These are phyloP conservation scores for Lophiostoma macrostomum DNA, from an alignment of 495 filamentous ascomycete species.

Conservation along the genomic window DNA sequence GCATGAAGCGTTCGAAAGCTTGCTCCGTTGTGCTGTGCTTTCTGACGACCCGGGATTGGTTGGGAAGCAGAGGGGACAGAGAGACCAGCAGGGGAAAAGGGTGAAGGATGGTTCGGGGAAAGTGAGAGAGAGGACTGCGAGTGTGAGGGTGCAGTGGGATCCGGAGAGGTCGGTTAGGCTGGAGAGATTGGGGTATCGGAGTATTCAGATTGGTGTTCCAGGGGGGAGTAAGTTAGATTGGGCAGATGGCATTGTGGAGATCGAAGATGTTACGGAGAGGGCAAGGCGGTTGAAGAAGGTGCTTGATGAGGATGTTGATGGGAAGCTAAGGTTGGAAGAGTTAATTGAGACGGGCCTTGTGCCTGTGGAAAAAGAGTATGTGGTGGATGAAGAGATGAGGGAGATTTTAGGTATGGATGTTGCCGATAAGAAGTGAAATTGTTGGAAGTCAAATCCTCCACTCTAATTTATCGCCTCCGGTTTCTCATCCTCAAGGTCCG, in stretches of 20 bases:
- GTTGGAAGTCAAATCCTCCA: too few species aligned
- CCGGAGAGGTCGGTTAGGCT: conserved; percentile 52
- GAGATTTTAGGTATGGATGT: conserved; percentile 16
- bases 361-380: conserved; percentile 49
- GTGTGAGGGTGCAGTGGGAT: conserved; percentile 63
- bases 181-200: conserved; percentile 47
- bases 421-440: too few species aligned
- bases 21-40: conserved; percentile 14
- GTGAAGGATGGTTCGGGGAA: too few species aligned
- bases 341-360: conserved; percentile 44
- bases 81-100: conserved; percentile 29
- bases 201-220: conserved; percentile 61
- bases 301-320: conserved; percentile 42
- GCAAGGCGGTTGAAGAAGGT: conserved; percentile 48
- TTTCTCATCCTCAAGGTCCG: too few species aligned
- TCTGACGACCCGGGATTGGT: conserved; percentile 13
- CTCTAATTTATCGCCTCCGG: too few species aligned
- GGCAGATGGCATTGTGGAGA: conserved; percentile 51
- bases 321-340: conserved; percentile 32
- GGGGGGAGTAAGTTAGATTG: conserved; percentile 43
- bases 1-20: conserved; percentile 12
- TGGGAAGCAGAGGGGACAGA: conserved; percentile 53
- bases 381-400: conserved; percentile 42
- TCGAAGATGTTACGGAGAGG: conserved; percentile 57
- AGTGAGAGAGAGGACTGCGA: conserved; percentile 37